A percentile compares a stretch with the other conserved stretches of the same genome.
phyloP scores from a whole-genome alignment of 192 early-diverging fungal species.

The Phycomyces blakesleeanus region DNA sequence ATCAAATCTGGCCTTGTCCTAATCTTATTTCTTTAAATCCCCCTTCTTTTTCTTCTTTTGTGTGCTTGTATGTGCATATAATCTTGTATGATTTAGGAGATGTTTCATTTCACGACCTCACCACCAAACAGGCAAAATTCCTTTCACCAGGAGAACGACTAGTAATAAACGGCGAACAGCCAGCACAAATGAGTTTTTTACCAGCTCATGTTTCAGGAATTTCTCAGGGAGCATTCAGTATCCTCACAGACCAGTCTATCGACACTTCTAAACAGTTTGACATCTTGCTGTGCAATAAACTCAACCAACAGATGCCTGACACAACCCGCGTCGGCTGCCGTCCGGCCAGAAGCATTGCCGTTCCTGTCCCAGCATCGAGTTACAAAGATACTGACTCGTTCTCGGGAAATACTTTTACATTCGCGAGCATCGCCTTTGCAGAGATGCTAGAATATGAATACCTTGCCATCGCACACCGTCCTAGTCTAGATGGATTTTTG shows the following conservation, averaged over 20 bases:
- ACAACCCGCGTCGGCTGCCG: constrained; percentile 28
- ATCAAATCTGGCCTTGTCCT: neutral
- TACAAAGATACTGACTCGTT: constrained; percentile 21
- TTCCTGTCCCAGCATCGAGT: constrained; percentile 32
- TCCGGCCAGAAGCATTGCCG: constrained; percentile 21
- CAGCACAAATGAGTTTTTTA: constrained; percentile 32
- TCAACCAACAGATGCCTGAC: constrained; percentile 18
- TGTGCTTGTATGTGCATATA: no score
- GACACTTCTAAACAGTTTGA: constrained; percentile 26
- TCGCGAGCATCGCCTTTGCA: constrained; percentile 31
- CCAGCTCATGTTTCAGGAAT: constrained; percentile 17
- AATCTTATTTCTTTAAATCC: no score
- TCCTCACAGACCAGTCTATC: constrained; percentile 38
- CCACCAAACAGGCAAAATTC: constrained; percentile 24
- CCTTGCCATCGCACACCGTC: constrained; percentile 36
- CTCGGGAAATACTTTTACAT: constrained; percentile 34
- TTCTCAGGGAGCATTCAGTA: constrained; percentile 25
- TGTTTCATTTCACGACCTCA: no score
- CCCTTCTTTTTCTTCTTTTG: no score
- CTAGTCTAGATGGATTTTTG: constrained; percentile 39
- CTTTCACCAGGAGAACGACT: constrained; percentile 30
- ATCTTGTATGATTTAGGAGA: constrained; percentile 23
- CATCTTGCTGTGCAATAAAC: constrained; percentile 44
- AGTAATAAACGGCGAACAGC: constrained; percentile 16
- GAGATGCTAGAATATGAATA: constrained; percentile 41